Evolutionary conservation across 139 green algal genomes (phyloP).

Genomic region (Asterochloris sp.): DNA sequence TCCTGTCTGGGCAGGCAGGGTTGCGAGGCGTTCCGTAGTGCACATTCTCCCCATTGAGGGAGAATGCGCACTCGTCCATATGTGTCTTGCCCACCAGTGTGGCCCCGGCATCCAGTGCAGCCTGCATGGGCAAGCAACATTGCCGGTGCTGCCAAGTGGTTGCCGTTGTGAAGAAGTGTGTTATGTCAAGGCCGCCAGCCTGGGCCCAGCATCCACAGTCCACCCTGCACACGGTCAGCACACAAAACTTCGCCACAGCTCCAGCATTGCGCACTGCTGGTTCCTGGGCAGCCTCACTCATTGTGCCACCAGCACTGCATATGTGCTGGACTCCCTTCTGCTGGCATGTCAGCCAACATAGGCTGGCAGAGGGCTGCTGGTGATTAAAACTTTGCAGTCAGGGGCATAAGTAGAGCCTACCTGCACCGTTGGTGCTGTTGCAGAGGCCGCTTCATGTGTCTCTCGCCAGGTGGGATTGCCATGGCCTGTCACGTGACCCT

Average conservation of each 20-base stretch:
- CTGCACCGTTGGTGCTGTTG: conserved; percentile 61
- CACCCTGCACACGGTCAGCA: not conserved
- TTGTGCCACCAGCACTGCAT: no score
- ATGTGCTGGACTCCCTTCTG: no score
- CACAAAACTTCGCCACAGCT: not conserved
- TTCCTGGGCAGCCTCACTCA: no score
- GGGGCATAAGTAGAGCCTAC: conserved; percentile 1
- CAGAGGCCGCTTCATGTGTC: conserved; percentile 52
- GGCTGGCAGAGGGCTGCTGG: not conserved
- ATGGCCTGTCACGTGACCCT: conserved; percentile 64
- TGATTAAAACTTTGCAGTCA: not conserved
- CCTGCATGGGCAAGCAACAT: conserved; percentile 22
- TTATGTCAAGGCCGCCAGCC: not conserved
- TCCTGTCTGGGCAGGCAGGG: conserved; percentile 63
- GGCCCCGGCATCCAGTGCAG: conserved; percentile 72
- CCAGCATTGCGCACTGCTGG: not conserved
- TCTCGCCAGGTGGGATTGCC: conserved; percentile 76
- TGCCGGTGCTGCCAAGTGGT: not conserved
- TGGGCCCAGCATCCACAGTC: not conserved
- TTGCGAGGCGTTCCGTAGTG: conserved; percentile 92
- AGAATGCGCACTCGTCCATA: conserved; percentile 89
- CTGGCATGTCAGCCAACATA: no score
- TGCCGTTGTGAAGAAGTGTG: not conserved
- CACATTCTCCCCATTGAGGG: conserved; percentile 72
- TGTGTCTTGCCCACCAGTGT: conserved; percentile 73